These are phyloP conservation scores for Colletotrichum karsti DNA, from an alignment of 2,329 filamentous ascomycete genomes.

Conservation along the genomic window DNA sequence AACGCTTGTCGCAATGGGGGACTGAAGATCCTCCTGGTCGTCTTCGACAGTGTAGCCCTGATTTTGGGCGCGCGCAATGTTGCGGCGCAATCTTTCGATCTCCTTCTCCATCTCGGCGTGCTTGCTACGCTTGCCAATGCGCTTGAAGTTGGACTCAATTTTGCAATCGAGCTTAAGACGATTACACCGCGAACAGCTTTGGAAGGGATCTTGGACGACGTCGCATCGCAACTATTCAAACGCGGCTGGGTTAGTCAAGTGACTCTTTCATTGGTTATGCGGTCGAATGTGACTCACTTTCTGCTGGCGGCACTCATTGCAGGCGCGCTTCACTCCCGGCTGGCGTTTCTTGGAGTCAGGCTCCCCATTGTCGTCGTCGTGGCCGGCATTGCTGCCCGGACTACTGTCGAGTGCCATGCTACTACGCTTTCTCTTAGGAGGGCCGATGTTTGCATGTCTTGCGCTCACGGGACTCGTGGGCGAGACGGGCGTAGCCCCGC, in stretches of 20 bases:
- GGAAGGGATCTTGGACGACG: slow-evolving; percentile 82
- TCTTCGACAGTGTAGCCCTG: slow-evolving; percentile 65
- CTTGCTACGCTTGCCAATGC: slow-evolving; percentile 81
- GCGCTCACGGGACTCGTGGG: slow-evolving; percentile 65
- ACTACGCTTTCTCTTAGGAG: slow-evolving; percentile 66
- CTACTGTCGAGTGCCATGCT: slow-evolving; percentile 67
- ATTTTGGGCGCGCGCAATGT: slow-evolving; percentile 65
- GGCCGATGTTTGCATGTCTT: slow-evolving; percentile 55
- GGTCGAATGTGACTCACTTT: slow-evolving; percentile 66
- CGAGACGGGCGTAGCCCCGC: slow-evolving; percentile 59
- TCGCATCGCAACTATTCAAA: slow-evolving; percentile 77
- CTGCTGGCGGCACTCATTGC: slow-evolving; percentile 86
- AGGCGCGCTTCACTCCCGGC: slow-evolving; percentile 79
- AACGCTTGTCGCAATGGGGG: slow-evolving; percentile 64
- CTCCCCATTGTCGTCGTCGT: slow-evolving; percentile 64
- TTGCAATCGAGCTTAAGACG: slow-evolving; percentile 85
- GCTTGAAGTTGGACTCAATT: slow-evolving; percentile 89
- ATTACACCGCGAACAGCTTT: slow-evolving; percentile 79
- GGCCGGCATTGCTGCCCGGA: slow-evolving; percentile 65
- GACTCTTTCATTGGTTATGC: neutral
- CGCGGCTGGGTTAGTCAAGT: slow-evolving; percentile 1
- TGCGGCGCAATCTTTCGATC: slow-evolving; percentile 73
- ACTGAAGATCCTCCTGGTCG: slow-evolving; percentile 66
- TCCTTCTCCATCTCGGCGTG: slow-evolving; percentile 90
- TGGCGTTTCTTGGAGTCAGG: slow-evolving; percentile 67